phyloP scores from a whole-genome alignment of 164 flowering plant genomes.

The Liriodendron chinense region DNA sequence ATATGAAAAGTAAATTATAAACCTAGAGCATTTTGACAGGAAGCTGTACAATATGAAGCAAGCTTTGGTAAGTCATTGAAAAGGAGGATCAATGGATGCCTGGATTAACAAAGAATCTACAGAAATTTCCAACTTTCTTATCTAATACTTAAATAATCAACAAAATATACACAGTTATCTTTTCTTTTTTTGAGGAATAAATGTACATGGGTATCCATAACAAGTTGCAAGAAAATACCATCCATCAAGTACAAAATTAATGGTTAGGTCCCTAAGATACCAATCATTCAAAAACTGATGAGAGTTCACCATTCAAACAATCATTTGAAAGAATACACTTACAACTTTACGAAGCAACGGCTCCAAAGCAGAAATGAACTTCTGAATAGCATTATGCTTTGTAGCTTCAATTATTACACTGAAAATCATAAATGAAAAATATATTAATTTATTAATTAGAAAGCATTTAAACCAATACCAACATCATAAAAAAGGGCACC shows the following conservation, averaged over 20 bases:
- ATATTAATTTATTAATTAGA: no score
- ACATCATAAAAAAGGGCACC: no score
- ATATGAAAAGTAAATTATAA: no score
- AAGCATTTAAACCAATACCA: not conserved
- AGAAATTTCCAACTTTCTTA: not conserved
- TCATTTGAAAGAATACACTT: slow-evolving; percentile 12
- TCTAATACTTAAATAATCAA: not conserved
- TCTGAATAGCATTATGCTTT: slow-evolving; percentile 34
- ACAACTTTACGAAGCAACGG: slow-evolving; percentile 38
- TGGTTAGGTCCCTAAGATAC: not conserved
- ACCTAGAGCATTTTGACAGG: not conserved
- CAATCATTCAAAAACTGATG: not conserved
- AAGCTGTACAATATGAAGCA: not conserved
- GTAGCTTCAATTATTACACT: slow-evolving; percentile 58
- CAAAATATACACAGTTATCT: no score
- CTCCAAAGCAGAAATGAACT: slow-evolving; percentile 50
- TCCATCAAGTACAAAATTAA: no score
- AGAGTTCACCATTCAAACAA: not conserved
- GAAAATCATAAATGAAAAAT: slow-evolving; percentile 13
- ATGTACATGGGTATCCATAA: no score
- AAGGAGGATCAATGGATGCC: not conserved
- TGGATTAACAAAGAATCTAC: not conserved
- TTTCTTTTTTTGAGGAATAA: no score
- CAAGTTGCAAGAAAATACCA: no score
- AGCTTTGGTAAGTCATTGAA: no score